Base-by-base conservation (phyloP, 352 stramenopile genomes). In the Globisporangium parvum region DNA sequence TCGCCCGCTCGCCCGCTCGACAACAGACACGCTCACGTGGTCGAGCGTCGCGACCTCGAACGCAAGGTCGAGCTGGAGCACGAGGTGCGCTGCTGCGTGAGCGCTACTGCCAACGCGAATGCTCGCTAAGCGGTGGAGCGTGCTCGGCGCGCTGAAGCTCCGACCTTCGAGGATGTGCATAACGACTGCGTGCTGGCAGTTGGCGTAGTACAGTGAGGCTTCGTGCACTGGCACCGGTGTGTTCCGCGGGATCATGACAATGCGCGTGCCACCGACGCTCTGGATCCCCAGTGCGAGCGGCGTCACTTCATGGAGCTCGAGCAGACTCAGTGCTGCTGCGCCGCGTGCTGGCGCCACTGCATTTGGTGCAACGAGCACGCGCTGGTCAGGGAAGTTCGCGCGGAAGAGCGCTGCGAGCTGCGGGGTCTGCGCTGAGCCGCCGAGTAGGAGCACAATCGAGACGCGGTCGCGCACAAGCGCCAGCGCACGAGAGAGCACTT, bases 151-250 rank as follows among this genome's bases (percentile, higher is more conserved):
- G 11, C 41, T 50, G 18, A 61, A 51, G 18, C 23, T 50, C 1
- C 33, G n/a, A 0, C 59, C 69, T 65, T 74, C 69, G 17, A 77
- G 24, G 11, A 74, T 56, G 47, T 66, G 60, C 37, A 77, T 68
- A 3, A 51, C 23, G 39, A 74, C 62, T 23, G 67, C 62, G 24
- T 40, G 51, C 40, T 74, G 63, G 52, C 60, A 72, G 28, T 26
- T 77, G 18, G 69, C 66, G 41, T 73, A 77, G 55, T 75, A 77
- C 12, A 73, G 1, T 8, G 62, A 53, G 6, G 63, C 46, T 57
- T 77, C 65, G 12, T 53, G 53, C 15, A 61, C 58, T 31, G 69
- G 66, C 18, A 72, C 28, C 0, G 24, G 21, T 11, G 54, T 70
- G 48, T 57, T 66, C 12, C 50, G 48, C 14, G 66, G 66, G 8